Base-by-base conservation (phyloP, 345 rosid genomes). In the Hirschfeldia incana region DNA sequence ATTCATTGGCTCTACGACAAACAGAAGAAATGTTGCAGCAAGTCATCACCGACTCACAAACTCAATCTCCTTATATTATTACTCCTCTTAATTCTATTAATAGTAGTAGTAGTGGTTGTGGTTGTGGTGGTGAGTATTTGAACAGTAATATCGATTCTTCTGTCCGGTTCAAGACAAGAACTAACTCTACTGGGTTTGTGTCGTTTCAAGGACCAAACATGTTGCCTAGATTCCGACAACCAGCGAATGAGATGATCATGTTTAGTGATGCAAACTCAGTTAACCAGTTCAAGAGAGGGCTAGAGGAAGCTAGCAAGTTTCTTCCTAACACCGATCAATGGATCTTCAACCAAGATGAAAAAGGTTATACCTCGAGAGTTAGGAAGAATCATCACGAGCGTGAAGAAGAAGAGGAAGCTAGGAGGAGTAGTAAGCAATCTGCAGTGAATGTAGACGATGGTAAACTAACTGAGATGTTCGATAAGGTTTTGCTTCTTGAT, bases 271-370 rank as follows among this genome's bases (percentile, higher is more conserved):
- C 59, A 5, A 87, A 92, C 6, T 89, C 91, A 27, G 81, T 86
- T 15, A 77, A 84, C 80, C 97, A 87, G 76, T 93, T 88, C 46
- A 84, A 72, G 70, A 89, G 80, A 78, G 97, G 97, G 9, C 30
- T 85, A 0, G 94, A 91, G 77, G 97, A 93, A 85, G 97, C 97
- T 9, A 87, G 83, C 67, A 88, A 86, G 76, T 93, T 93, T 80
- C 91, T 93, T 74, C 94, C 94, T 26, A 85, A 76, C 34, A 57
- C 58, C 60, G 78, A 72, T 75, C 84, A 82, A 46, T 80, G 90
- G 67, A 70, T 88, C 71, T 76, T 83, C 5, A 81, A 85, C 72
- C 76, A 76, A 8, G 87, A 76, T 13, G 75, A 71, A 65, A 81
- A 69, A 63, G 70, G 75, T 1, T 17, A 49, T 4, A n/a, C 17